A percentile compares a stretch with the other conserved stretches of the same genome.
These are phyloP conservation scores for Reutealis trisperma DNA, from an alignment of 345 rosid genomes.

Conservation along the genomic window DNA sequence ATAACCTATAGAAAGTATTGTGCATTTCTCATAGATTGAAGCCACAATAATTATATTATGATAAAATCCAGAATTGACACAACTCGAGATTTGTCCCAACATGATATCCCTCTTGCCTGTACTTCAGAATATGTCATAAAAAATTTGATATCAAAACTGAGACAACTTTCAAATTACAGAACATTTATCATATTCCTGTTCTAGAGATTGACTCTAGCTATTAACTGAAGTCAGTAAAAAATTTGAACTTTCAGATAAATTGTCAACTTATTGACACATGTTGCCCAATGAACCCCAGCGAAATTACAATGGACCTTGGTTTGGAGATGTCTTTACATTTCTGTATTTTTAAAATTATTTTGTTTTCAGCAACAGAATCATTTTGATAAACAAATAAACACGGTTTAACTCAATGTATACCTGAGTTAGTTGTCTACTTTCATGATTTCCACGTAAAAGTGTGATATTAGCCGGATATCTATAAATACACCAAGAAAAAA, in stretches of 20 bases:
- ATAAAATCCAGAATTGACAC: not conserved
- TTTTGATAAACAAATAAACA: not conserved
- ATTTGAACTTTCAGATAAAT: not conserved
- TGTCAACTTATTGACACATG: not conserved
- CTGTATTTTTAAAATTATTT: not conserved
- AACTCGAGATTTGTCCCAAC: not conserved
- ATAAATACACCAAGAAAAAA: slow-evolving; percentile 21
- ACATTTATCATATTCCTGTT: not conserved
- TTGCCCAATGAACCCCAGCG: not conserved
- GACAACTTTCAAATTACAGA: not conserved
- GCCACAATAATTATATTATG: not conserved
- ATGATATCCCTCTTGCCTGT: not conserved
- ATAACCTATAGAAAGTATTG: not conserved
- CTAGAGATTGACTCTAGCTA: slow-evolving; percentile 7
- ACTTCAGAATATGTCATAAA: not conserved
- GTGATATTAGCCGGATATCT: slow-evolving; percentile 98
- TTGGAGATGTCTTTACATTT: not conserved
- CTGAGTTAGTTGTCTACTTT: slow-evolving; percentile 99
- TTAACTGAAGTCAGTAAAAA: not conserved
- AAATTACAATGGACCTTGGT: not conserved
- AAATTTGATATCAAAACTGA: not conserved
- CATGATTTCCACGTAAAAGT: slow-evolving; percentile 98
- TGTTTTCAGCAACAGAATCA: slow-evolving; percentile 2
- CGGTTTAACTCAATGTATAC: slow-evolving; percentile 38
- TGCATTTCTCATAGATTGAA: not conserved